Base-by-base conservation (phyloP, 1,139 yeast genomes). In the Hansenula sp. region DNA sequence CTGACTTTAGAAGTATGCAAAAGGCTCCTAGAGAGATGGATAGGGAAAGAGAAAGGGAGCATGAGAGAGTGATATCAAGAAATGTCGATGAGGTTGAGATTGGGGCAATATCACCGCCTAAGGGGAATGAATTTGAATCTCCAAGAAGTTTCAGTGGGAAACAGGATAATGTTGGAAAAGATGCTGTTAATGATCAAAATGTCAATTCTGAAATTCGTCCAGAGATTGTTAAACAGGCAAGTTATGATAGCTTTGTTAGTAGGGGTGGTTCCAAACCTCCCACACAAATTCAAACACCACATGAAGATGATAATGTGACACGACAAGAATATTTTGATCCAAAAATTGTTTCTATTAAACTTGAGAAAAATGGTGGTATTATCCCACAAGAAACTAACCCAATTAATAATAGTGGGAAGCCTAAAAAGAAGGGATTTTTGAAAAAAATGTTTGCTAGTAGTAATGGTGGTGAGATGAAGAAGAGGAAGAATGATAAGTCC, bases 381-480 rank as follows among this genome's bases (percentile, higher is more conserved):
- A 21, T 21, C 9, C 34, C 10, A 18, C 27, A 33, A 25, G 16
- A 24, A 25, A 12, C 11, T 3, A n/a, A 25, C 12, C 15, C 24
- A 16, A 27, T 18, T 3, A 19, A 16, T 7, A 18, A 9, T 12
- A n/a, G n/a, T n/a, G n/a, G n/a, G n/a, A 19, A 33, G 9, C 18
- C 35, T 9, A 36, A 36, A 13, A 36, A 28, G 38, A 36, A 36
- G 21, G 27, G 38, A 6, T 36, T 36, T 13, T 36, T 36, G 7
- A 36, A 36, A 13, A 36, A 36, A 18, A 36, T 36, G 27, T 36
- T 36, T n/a, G 18, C 8, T 10, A 36, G 24, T 21, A 21, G 25
- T 21, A 21, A 21, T 21, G 25, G 25, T 21, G 25, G 25, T 27
- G 38, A 27, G 5, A n/a, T 16, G 12, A 15, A 35, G 24, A 32